A percentile compares a stretch with the other conserved stretches of the same genome.
These are phyloP conservation scores for Trametes cingulata DNA, from an alignment of 768 basidiomycete species.

Conservation along the genomic window DNA sequence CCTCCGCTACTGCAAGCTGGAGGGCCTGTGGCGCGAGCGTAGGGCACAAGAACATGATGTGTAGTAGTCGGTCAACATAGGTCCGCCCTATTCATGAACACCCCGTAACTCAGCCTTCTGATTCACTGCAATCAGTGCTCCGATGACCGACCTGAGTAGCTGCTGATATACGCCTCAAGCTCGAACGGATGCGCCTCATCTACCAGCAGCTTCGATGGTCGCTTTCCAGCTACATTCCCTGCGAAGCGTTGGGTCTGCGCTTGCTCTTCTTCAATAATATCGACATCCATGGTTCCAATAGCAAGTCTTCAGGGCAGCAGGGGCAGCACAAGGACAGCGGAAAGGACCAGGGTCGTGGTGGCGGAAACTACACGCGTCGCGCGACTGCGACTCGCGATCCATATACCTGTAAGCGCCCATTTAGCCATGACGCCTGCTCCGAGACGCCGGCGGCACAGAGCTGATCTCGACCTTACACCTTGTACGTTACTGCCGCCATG, in stretches of 20 bases:
- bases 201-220: conserved; percentile 34
- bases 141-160: conserved; percentile 65
- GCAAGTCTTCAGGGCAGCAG: background rate
- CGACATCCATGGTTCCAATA: conserved; percentile 15
- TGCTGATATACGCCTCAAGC: conserved; percentile 74
- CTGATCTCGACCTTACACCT: no score
- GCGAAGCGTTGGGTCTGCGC: background rate
- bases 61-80: conserved; percentile 70
- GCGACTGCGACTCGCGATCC: background rate
- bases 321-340: background rate
- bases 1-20: conserved; percentile 61
- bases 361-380: conserved; percentile 2
- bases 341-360: background rate
- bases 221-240: conserved; percentile 9
- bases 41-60: conserved; percentile 66
- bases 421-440: no score
- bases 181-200: conserved; percentile 88
- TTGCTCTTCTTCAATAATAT: conserved; percentile 11
- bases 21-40: conserved; percentile 72
- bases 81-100: conserved; percentile 55
- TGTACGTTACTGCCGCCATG: no score
- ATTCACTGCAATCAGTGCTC: background rate
- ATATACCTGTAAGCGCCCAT: background rate
- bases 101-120: background rate
- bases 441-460: no score